Evolutionary conservation across 2,329 filamentous ascomycete species (phyloP).

Genomic region (Colletotrichum theobromicola): DNA sequence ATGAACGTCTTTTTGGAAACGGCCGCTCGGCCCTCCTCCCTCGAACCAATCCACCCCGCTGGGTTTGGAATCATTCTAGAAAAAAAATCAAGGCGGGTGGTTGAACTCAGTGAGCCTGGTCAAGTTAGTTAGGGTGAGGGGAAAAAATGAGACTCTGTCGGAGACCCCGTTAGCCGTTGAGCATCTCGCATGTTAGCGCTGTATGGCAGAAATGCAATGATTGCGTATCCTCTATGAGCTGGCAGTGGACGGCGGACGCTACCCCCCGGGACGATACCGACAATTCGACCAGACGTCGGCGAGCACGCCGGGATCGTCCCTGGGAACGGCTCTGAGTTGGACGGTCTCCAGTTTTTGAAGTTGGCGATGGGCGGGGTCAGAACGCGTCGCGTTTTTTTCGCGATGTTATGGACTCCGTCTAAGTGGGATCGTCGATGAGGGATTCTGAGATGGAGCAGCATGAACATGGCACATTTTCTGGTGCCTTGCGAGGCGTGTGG

Average conservation of each 20-base stretch:
- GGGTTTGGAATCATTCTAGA: slow-evolving; percentile 5
- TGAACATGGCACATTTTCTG: neutral
- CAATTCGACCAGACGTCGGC: neutral
- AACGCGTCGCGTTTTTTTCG: slow-evolving; percentile 9
- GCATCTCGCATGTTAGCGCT: neutral
- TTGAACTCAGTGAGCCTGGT: neutral
- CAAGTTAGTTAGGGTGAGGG: too few relatives aligned
- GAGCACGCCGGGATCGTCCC: neutral
- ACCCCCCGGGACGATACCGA: neutral
- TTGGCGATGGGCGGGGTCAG: neutral
- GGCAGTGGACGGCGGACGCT: neutral
- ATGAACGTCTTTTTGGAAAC: neutral
- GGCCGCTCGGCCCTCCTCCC: neutral
- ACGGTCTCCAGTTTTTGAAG: neutral
- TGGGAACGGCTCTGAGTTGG: neutral
- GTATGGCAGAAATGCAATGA: neutral
- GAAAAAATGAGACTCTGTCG: too few relatives aligned
- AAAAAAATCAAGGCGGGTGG: neutral
- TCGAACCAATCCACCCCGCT: neutral
- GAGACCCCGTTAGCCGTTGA: neutral
- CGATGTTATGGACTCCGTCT: neutral
- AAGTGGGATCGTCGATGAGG: slow-evolving; percentile 9
- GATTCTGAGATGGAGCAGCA: neutral
- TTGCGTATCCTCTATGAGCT: neutral
- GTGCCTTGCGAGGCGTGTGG: neutral